Evolutionary conservation across 2,329 filamentous ascomycete genomes (phyloP).

Genomic region (Fusarium nanum): DNA sequence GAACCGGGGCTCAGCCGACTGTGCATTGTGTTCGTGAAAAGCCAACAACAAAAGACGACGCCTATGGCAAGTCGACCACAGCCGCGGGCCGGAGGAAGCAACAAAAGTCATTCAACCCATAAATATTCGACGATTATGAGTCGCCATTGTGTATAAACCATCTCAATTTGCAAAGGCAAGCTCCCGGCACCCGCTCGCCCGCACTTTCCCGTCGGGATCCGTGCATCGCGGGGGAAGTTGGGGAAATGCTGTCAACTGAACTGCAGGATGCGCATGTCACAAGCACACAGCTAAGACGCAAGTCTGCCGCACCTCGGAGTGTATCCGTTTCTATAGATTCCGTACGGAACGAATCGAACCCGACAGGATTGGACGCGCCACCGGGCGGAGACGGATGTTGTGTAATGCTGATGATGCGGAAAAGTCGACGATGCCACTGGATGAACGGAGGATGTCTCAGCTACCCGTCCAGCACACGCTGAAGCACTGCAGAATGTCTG

Average conservation of each 20-base stretch:
- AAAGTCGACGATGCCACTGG: slow-evolving; percentile 30
- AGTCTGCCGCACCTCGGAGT: slow-evolving; percentile 30
- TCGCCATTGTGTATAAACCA: slow-evolving; percentile 2
- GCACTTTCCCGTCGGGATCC: slow-evolving; percentile 44
- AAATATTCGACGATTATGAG: background rate
- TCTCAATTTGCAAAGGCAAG: slow-evolving; percentile 3
- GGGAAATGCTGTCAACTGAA: slow-evolving; percentile 41
- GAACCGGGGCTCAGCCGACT: background rate
- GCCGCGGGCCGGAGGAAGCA: background rate
- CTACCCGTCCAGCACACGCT: slow-evolving; percentile 4
- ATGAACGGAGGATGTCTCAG: slow-evolving; percentile 39
- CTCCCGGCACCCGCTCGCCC: slow-evolving; percentile 45
- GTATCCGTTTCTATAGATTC: slow-evolving; percentile 31
- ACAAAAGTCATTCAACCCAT: background rate
- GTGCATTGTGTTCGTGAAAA: background rate
- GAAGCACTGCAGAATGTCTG: slow-evolving; percentile 13
- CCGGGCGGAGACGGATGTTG: slow-evolving; percentile 41
- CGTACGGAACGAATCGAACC: slow-evolving; percentile 16
- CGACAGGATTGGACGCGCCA: slow-evolving; percentile 23
- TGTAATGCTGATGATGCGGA: slow-evolving; percentile 26
- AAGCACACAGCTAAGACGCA: slow-evolving; percentile 28
- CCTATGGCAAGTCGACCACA: background rate
- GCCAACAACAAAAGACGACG: background rate
- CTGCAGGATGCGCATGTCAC: slow-evolving; percentile 35
- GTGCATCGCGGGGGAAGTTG: slow-evolving; percentile 47